These are phyloP conservation scores for Trametes villosa DNA, from an alignment of 768 basidiomycete species.

Conservation along the genomic window DNA sequence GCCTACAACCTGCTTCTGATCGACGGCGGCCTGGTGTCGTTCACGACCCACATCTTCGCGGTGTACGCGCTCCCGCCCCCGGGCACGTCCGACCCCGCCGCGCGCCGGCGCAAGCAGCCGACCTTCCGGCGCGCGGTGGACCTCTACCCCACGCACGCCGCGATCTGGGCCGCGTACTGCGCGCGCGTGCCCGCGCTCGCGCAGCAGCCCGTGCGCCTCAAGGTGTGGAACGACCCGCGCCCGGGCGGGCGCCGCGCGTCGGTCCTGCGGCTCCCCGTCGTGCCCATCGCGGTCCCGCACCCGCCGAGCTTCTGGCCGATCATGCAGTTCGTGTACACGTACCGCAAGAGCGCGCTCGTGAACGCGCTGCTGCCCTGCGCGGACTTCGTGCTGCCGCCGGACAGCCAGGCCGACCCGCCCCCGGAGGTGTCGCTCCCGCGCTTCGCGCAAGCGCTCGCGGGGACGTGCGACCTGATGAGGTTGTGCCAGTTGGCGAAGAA, in stretches of 20 bases:
- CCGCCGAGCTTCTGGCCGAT: constrained; percentile 60
- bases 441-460: constrained; percentile 4
- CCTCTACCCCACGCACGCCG: constrained; percentile 63
- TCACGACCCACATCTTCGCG: constrained; percentile 26
- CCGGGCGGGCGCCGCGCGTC: not conserved
- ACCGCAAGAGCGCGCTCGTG: constrained; percentile 8
- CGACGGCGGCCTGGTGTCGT: constrained; percentile 20
- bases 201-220: constrained; percentile 32
- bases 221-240: constrained; percentile 10
- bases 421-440: not conserved
- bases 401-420: not conserved
- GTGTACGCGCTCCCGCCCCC: constrained; percentile 16
- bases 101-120: constrained; percentile 4
- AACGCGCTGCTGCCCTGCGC: constrained; percentile 5
- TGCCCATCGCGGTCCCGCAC: constrained; percentile 60
- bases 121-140: constrained; percentile 13
- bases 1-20: constrained; percentile 23
- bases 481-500: constrained; percentile 14
- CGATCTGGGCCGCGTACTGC: constrained; percentile 69
- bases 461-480: not conserved
- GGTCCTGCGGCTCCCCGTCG: constrained; percentile 51
- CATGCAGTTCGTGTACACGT: constrained; percentile 63
- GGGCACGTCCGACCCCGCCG: not conserved
- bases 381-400: not conserved
- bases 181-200: constrained; percentile 60